These are phyloP conservation scores for Penicillium ochrochloron DNA, from an alignment of 495 filamentous ascomycete species.

Conservation along the genomic window DNA sequence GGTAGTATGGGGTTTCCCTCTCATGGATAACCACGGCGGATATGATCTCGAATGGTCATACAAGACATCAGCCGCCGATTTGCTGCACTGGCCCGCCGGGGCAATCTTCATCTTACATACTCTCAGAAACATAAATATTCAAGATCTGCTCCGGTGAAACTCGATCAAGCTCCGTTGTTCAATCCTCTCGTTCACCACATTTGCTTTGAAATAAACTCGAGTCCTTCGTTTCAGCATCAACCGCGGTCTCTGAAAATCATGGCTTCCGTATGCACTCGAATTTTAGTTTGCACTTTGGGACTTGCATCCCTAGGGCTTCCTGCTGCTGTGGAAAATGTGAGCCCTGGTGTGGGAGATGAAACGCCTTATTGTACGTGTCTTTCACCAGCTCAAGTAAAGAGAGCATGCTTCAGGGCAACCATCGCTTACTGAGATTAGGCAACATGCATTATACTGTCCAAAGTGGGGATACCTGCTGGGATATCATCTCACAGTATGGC, in stretches of 20 bases:
- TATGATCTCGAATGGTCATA: background rate
- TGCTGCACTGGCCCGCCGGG: background rate
- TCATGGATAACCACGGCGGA: background rate
- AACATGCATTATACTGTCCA: conserved; percentile 24
- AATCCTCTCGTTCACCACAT: background rate
- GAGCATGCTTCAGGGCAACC: background rate
- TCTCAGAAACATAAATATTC: conserved; percentile 7
- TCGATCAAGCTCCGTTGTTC: background rate
- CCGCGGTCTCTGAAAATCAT: conserved; percentile 11
- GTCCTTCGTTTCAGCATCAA: background rate
- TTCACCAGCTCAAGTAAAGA: background rate
- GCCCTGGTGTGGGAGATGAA: background rate
- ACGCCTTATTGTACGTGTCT: conserved; percentile 22
- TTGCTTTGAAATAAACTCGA: background rate
- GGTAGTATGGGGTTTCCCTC: background rate
- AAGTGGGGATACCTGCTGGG: conserved; percentile 36
- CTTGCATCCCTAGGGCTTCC: conserved; percentile 21
- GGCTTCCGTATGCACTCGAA: conserved; percentile 14
- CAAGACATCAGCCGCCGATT: background rate
- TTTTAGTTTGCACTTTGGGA: conserved; percentile 22
- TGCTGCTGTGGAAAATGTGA: conserved; percentile 12
- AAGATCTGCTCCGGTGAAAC: background rate
- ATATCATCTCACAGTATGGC: conserved; percentile 24
- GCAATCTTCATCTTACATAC: background rate
- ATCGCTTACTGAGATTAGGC: conserved; percentile 14